Conservation (phyloP, 2,329 filamentous ascomycete genomes). For the Cercospora sesami region DNA sequence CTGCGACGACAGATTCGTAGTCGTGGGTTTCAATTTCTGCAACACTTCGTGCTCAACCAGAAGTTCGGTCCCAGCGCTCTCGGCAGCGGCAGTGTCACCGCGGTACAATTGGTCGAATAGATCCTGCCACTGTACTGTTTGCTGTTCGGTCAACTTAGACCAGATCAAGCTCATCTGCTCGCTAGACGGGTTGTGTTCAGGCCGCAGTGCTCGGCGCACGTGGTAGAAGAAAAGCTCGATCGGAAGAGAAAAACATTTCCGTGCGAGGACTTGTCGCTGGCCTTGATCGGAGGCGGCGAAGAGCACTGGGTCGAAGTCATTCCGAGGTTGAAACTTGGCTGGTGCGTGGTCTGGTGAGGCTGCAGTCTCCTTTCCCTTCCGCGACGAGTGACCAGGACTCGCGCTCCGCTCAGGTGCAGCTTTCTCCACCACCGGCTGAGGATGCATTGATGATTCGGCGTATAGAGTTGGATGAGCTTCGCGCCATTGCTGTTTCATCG, state of each 20-base stretch:
- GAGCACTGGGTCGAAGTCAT: neutral
- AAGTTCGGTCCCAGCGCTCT: neutral
- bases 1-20: neutral
- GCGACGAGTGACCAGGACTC: neutral
- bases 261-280: neutral
- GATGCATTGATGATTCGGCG: neutral
- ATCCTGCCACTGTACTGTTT: neutral
- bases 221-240: slow-evolving; percentile 7
- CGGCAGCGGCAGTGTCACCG: neutral
- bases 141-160: neutral
- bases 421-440: neutral
- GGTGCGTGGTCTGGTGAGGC: neutral
- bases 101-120: neutral
- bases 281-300: neutral
- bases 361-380: neutral
- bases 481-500: neutral
- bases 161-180: slow-evolving; percentile 3
- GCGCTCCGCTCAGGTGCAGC: neutral
- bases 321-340: neutral
- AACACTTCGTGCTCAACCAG: slow-evolving; percentile 1
- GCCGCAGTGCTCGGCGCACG: neutral
- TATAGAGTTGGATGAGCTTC: neutral
- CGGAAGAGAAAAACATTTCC: neutral
- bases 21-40: neutral
- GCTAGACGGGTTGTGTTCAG: neutral